A percentile compares a stretch with the other conserved stretches of the same genome.
Conservation (phyloP, 2,329 filamentous ascomycete genomes). For the Cladosporium sp. region DNA sequence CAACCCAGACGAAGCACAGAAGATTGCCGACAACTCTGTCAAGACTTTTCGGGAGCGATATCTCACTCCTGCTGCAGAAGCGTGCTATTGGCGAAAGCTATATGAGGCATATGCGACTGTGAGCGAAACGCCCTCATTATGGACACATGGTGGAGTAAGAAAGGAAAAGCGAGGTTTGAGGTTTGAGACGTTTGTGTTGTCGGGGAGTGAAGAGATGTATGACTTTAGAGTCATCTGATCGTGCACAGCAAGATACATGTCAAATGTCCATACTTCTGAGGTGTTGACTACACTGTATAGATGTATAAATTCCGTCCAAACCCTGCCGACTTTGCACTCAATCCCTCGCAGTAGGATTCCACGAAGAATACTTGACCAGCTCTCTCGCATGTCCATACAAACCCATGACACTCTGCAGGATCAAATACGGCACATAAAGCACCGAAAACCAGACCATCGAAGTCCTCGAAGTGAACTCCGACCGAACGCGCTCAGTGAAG, state of each 20-base stretch:
- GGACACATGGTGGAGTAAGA: constrained; percentile 8
- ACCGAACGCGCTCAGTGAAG: constrained; percentile 44
- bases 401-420: constrained; percentile 43
- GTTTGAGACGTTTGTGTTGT: constrained; percentile 20
- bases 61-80: constrained; percentile 31
- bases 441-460: constrained; percentile 42
- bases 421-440: constrained; percentile 42
- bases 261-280: no score
- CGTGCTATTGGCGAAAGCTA: constrained; percentile 27
- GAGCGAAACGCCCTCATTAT: constrained; percentile 16
- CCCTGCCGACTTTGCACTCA: constrained; percentile 17
- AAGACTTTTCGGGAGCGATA: constrained; percentile 50
- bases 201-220: constrained; percentile 21
- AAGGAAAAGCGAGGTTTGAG: constrained; percentile 17
- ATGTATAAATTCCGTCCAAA: constrained; percentile 2
- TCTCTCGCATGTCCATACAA: constrained; percentile 46
- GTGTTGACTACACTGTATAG: neutral
- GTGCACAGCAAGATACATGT: no score
- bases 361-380: constrained; percentile 42
- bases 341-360: constrained; percentile 44
- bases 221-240: constrained; percentile 2
- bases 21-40: constrained; percentile 48
- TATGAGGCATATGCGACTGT: constrained; percentile 16
- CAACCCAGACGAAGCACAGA: constrained; percentile 42
- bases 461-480: constrained; percentile 41